phyloP scores from a whole-genome alignment of 768 basidiomycete species.

The Amanita inopinata region DNA sequence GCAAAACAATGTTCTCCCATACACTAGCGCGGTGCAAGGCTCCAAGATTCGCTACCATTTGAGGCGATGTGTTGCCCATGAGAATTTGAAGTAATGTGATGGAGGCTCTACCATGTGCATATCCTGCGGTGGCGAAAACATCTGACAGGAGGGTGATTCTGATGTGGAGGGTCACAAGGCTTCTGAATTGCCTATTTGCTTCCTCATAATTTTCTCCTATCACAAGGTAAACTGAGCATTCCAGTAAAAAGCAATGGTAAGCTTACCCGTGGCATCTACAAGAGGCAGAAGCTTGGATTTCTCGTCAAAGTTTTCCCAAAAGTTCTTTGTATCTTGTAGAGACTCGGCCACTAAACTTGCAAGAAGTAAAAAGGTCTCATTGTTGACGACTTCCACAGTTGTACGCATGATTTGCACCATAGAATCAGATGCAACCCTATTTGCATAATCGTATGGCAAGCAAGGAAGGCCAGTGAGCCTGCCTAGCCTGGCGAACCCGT shows the following conservation, averaged over 20 bases:
- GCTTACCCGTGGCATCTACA: constrained; percentile 42
- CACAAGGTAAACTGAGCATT: constrained; percentile 9
- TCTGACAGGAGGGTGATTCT: constrained; percentile 80
- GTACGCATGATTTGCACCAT: constrained; percentile 84
- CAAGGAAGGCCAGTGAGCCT: constrained; percentile 76
- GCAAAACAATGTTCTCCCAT: constrained; percentile 82
- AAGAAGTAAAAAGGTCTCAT: constrained; percentile 63
- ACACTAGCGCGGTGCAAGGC: constrained; percentile 71
- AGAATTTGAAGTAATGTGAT: constrained; percentile 68
- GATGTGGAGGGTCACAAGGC: constrained; percentile 65
- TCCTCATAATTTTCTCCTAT: constrained; percentile 36
- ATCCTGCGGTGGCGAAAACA: constrained; percentile 76
- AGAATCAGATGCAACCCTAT: constrained; percentile 77
- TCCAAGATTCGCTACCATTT: constrained; percentile 66
- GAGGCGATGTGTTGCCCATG: constrained; percentile 50
- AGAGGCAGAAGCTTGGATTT: constrained; percentile 57
- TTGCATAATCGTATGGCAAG: constrained; percentile 82
- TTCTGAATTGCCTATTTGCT: constrained; percentile 60
- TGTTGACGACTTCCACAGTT: constrained; percentile 79
- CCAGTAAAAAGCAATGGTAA: constrained; percentile 4
- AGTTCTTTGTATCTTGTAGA: constrained; percentile 54
- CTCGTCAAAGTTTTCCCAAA: constrained; percentile 51
- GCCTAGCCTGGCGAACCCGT: constrained; percentile 68
- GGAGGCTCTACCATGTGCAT: constrained; percentile 70
- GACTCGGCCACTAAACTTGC: constrained; percentile 61